These are phyloP conservation scores for Globisporangium barbulae DNA, from an alignment of 352 stramenopile species.

Conservation along the genomic window DNA sequence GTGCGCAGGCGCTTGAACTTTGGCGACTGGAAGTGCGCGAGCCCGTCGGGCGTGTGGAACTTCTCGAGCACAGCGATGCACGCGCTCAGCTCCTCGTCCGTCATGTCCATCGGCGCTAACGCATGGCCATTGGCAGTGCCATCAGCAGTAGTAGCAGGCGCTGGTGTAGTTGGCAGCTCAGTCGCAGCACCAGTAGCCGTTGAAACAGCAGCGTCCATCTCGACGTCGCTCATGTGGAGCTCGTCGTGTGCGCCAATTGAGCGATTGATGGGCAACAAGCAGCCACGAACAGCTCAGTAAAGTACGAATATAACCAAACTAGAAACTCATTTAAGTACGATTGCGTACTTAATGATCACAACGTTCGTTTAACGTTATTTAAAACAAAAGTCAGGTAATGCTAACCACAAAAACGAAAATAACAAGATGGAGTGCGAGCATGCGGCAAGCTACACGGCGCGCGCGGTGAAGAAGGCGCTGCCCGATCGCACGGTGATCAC, in stretches of 20 bases:
- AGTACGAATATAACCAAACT: background rate
- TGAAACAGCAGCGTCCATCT: conserved; percentile 1
- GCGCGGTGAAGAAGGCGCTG: conserved; percentile 64
- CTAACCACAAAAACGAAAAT: conserved; percentile 14
- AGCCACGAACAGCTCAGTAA: background rate
- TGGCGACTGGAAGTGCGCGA: conserved; percentile 46
- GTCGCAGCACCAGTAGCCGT: background rate
- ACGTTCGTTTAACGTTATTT: background rate
- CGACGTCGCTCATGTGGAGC: conserved; percentile 10
- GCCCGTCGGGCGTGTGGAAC: conserved; percentile 43
- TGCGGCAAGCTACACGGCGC: conserved; percentile 56
- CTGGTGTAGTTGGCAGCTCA: background rate
- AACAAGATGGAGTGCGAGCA: conserved; percentile 72
- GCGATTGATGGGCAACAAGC: conserved; percentile 5
- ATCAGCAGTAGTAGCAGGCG: background rate
- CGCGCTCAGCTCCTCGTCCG: conserved; percentile 47
- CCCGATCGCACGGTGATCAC: conserved; percentile 65
- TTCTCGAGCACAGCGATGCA: conserved; percentile 54
- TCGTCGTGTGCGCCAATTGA: background rate
- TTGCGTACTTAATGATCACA: background rate
- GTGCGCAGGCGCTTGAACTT: conserved; percentile 65
- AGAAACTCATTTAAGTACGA: too few relatives aligned
- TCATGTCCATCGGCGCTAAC: conserved; percentile 24
- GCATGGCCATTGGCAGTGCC: background rate
- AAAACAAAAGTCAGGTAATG: too few relatives aligned